These are phyloP conservation scores for Tilletiaria anomala DNA, from an alignment of 1,284 basidiomycete genomes.

Conservation along the genomic window DNA sequence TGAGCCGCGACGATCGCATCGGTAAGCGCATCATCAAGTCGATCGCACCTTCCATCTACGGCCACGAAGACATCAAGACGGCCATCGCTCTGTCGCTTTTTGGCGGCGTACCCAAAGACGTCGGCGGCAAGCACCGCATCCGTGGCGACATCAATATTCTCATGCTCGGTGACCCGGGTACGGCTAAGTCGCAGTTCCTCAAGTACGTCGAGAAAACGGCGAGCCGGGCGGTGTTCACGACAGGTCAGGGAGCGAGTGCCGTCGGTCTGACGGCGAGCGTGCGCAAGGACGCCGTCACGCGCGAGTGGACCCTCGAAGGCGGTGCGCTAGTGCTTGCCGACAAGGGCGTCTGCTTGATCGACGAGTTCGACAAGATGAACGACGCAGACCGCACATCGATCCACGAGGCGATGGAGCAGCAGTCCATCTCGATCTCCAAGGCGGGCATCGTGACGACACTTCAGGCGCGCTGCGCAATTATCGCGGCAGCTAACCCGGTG, in stretches of 20 bases:
- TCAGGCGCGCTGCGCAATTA: conserved; percentile 90
- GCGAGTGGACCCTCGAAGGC: conserved; percentile 97
- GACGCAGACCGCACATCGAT: conserved; percentile 77
- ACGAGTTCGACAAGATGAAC: conserved; percentile 99
- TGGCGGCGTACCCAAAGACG: conserved; percentile 82
- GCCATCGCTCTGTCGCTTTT: conserved; percentile 89
- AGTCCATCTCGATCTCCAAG: conserved; percentile 98
- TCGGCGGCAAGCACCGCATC: conserved; percentile 89
- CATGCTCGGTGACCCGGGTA: conserved; percentile 90
- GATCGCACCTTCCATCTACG: conserved; percentile 95
- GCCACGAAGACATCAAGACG: conserved; percentile 97
- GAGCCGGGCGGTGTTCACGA: conserved; percentile 89
- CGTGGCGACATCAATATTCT: conserved; percentile 95
- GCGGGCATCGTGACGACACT: conserved; percentile 94
- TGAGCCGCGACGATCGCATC: conserved; percentile 81
- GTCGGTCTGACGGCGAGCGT: conserved; percentile 97
- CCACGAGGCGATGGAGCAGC: conserved; percentile 99
- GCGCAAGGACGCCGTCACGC: conserved; percentile 87
- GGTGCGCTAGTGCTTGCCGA: conserved; percentile 93
- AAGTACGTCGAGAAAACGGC: conserved; percentile 99
- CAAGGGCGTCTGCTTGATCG: conserved; percentile 95
- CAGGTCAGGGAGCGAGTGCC: conserved; percentile 91
- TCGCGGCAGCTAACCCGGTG: conserved; percentile 94
- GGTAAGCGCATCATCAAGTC: conserved; percentile 94
- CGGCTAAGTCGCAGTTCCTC: conserved; percentile 96